Base-by-base conservation (phyloP, 331 rosid species). In the Malus hybrid region DNA sequence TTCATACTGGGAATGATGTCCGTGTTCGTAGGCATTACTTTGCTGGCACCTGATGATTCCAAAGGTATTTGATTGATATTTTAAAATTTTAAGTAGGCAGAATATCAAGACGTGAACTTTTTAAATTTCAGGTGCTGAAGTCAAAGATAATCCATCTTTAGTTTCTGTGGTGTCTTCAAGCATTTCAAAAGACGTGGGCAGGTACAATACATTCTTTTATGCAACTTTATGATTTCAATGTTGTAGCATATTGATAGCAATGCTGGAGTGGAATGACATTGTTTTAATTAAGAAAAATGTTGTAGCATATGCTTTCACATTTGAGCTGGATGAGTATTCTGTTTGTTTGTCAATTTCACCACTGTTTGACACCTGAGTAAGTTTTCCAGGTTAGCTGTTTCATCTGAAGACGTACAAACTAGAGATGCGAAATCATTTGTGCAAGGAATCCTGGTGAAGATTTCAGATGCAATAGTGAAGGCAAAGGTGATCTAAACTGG, bases 11-110 rank as follows among this genome's bases (percentile, higher is more conserved):
- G 99, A 70, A 85, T 92, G 96, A 72, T 86, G 85, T 95, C 89
- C 48, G 99, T 95, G 80, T 95, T 95, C 44, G 55, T 89, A 77
- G 99, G 99, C 83, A 95, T 95, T 86, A 89, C 96, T 76, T 86
- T 95, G 82, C 86, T 95, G 80, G 99, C 99, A 63, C 99, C 99
- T 39, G 99, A 95, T 76, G 99, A 95, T 28, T 62, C 97, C 14
- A 95, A 87, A 89, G 99, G 99, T 95, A 84, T 54, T 76, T 76
- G 67, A 36, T 10, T 56, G 18, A 3, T 2, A 15, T 15, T 14
- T 62, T 29, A 11, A 18, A 10, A 63, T 65, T 74, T 54, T 69
- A 69, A 61, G 59, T 52, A 66, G 32, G 61, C 74, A 54, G 76
- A 75, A 61, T 67, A 44, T 79, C 36, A 80, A 80, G 67, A 59